A percentile compares a stretch with the other conserved stretches of the same genome.
These are phyloP conservation scores for Papilionanthe hybrid DNA, from an alignment of 116 monocot species.

Conservation along the genomic window DNA sequence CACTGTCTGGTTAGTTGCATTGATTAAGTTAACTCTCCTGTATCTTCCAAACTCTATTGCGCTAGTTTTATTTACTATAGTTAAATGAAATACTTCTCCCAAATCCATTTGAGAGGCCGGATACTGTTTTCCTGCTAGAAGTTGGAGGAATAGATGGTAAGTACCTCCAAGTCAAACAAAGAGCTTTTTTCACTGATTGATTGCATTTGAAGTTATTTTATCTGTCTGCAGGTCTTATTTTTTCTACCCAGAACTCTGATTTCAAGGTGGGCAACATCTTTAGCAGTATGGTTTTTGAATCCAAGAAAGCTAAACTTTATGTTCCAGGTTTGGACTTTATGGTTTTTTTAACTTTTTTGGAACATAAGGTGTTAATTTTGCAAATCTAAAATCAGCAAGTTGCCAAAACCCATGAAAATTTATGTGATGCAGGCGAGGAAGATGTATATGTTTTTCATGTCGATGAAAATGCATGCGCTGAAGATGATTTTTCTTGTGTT, in stretches of 20 bases:
- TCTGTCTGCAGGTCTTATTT: not conserved
- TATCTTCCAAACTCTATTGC: conserved; percentile 4
- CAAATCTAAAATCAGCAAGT: not conserved
- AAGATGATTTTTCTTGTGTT: conserved; percentile 20
- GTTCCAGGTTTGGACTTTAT: conserved; percentile 24
- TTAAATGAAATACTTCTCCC: conserved; percentile 34
- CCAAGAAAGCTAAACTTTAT: conserved; percentile 13
- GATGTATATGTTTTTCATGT: conserved; percentile 18
- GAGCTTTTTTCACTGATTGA: not conserved
- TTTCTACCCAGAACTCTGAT: conserved; percentile 11
- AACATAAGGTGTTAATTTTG: not conserved
- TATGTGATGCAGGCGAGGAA: conserved; percentile 17
- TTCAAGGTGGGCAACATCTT: conserved; percentile 10
- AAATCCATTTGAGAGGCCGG: conserved; percentile 45
- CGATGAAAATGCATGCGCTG: conserved; percentile 17
- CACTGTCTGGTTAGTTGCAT: not conserved
- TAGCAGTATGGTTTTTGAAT: conserved; percentile 11
- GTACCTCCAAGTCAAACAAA: not conserved
- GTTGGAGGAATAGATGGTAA: conserved; percentile 27
- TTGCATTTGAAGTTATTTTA: not conserved
- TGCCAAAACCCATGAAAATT: not conserved
- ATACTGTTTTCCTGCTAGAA: conserved; percentile 38
- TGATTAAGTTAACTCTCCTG: not conserved
- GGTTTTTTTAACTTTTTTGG: not conserved
- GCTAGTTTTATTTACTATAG: conserved; percentile 12